These are phyloP conservation scores for Eucalyptus sp. DNA, from an alignment of 345 rosid species.

Conservation along the genomic window DNA sequence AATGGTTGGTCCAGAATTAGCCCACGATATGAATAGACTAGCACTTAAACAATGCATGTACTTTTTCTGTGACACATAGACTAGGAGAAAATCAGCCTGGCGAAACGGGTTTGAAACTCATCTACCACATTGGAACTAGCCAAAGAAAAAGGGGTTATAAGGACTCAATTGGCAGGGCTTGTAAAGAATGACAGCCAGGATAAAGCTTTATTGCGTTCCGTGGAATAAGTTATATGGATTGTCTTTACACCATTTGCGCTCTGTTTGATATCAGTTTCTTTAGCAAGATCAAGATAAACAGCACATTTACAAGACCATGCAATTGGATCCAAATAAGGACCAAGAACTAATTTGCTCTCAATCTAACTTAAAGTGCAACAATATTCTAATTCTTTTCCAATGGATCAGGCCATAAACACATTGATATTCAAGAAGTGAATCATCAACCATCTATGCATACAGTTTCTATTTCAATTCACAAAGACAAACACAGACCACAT, in stretches of 20 bases:
- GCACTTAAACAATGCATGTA: background rate
- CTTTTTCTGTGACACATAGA: background rate
- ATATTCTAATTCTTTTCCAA: background rate
- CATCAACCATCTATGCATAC: background rate
- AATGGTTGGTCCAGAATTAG: background rate
- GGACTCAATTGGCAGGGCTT: background rate
- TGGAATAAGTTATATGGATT: background rate
- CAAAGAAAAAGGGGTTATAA: background rate
- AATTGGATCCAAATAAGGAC: background rate
- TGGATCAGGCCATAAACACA: background rate
- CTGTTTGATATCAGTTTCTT: background rate
- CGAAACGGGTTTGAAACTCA: background rate
- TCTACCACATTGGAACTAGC: background rate
- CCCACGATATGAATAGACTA: background rate
- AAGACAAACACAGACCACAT: background rate
- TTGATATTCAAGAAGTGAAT: background rate
- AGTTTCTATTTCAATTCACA: background rate
- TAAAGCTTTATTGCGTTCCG: background rate
- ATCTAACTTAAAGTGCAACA: background rate
- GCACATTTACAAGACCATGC: background rate
- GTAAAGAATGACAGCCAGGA: background rate
- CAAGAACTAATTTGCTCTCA: background rate
- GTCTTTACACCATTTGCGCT: background rate
- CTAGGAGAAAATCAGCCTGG: background rate
- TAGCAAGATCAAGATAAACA: background rate